These are phyloP conservation scores for Passalora sequoiae DNA, from an alignment of 2,329 filamentous ascomycete species.

Conservation along the genomic window DNA sequence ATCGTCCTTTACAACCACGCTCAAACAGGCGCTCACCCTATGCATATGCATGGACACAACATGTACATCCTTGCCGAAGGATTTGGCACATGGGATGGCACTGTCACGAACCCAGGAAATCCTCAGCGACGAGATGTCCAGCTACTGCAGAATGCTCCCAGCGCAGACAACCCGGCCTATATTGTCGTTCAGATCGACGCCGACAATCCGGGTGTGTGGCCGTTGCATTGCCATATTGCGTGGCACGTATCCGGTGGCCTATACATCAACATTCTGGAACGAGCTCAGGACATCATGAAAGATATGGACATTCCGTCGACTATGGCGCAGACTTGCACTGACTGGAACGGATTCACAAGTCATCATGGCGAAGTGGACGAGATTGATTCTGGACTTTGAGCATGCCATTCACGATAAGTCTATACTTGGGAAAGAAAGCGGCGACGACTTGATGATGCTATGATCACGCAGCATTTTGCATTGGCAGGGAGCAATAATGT, in stretches of 20 bases:
- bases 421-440: no score
- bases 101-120: slow-evolving; percentile 42
- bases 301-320: slow-evolving; percentile 27
- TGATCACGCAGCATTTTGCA: no score
- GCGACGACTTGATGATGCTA: no score
- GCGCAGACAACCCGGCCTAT: slow-evolving; percentile 27
- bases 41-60: slow-evolving; percentile 49
- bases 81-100: slow-evolving; percentile 36
- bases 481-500: no score
- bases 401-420: neutral
- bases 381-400: slow-evolving; percentile 33
- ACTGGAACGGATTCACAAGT: slow-evolving; percentile 33
- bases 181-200: slow-evolving; percentile 43
- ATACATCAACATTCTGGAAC: slow-evolving; percentile 32
- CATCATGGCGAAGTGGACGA: slow-evolving; percentile 26
- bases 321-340: slow-evolving; percentile 32
- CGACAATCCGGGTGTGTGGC: slow-evolving; percentile 47
- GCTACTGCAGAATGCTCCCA: slow-evolving; percentile 38
- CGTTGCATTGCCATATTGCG: slow-evolving; percentile 35
- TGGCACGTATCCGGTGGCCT: slow-evolving; percentile 32
- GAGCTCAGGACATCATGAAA: slow-evolving; percentile 24
- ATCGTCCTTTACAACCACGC: slow-evolving; percentile 39
- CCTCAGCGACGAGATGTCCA: slow-evolving; percentile 51
- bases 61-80: slow-evolving; percentile 42
- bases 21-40: slow-evolving; percentile 45